Percentiles rank a stretch among this genome's conserved stretches.
Evolutionary conservation across 2,329 filamentous ascomycete genomes (phyloP).

Genomic region (Botrytis byssoidea): DNA sequence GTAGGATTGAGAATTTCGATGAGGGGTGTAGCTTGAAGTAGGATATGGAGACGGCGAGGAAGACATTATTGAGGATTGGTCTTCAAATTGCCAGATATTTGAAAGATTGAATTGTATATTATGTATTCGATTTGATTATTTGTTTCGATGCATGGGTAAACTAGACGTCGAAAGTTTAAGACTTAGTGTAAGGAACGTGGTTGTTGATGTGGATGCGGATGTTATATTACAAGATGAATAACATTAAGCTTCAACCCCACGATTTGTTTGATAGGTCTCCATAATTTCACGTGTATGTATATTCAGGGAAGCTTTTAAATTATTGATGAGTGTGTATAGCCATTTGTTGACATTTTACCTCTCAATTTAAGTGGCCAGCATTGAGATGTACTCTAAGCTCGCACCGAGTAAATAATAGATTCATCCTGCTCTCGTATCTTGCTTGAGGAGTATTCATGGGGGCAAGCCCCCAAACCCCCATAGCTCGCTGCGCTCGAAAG

Average conservation of each 20-base stretch:
- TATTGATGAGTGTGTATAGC: background rate
- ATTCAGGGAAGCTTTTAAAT: background rate
- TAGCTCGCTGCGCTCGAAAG: background rate
- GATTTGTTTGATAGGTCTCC: background rate
- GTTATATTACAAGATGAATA: background rate
- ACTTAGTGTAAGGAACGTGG: background rate
- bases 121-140: background rate
- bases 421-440: background rate
- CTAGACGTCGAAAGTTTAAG: background rate
- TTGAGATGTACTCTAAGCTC: background rate
- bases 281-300: background rate
- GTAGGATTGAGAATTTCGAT: conserved; percentile 39
- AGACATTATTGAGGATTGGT: conserved; percentile 22
- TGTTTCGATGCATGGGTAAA: background rate
- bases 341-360: background rate
- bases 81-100: background rate
- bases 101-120: background rate
- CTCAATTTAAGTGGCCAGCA: background rate
- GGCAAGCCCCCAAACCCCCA: background rate
- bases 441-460: background rate
- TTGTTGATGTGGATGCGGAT: background rate
- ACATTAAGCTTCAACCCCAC: conserved; percentile 7
- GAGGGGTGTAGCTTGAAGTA: conserved; percentile 27
- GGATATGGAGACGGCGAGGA: conserved; percentile 32
- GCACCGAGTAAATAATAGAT: background rate